Evolutionary conservation across 345 rosid genomes (phyloP), one percentile per base, ranked within the genome.

Genomic region (Pelargonium nanum): DNA sequence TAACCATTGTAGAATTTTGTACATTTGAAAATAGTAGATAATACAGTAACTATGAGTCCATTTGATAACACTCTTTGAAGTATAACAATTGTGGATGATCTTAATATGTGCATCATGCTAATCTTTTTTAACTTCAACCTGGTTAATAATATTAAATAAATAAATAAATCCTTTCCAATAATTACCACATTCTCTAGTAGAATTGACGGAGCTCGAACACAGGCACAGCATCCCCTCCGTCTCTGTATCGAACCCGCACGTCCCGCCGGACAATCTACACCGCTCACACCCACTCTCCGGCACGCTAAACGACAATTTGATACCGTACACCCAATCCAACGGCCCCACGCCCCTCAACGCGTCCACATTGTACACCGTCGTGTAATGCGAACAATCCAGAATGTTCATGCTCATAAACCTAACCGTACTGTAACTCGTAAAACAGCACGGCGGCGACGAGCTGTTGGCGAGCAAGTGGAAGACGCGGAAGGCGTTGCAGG

Each of bases 281-380:
- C 83, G 76, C 0, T 75, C 81, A 56, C 97, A 92, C 5, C 89
- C 97, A 15, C 78, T 80, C 4, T 89, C 90, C 0, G 98, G 91
- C 34, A 77, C 66, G 2, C 85, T 70, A 48, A 62, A 89, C 0
- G 89, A 79, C 57, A 92, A 71, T 57, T 83, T 80, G 20, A 92
- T 81, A n/a, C 96, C 95, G 15, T 89, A 92, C 9, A 79, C 79
- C 98, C 98, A 92, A 71, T 89, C 98, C 64, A 69, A 12, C 1
- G 98, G 96, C 2, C 73, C 80, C 22, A 78, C 61, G 15, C 81
- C 85, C 61, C 65, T 79, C 77, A 89, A 69, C 20, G 59, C 65
- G 8, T 87, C 89, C 1, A 66, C 58, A 52, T 80, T 79, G 24
- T 84, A 64, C 55, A 89, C 72, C 16, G 84, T 83, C 0, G 89